A percentile compares a stretch with the other conserved stretches of the same genome.
Evolutionary conservation across 768 basidiomycete species (phyloP).

Genomic region (Pleurotus tuoliensis): DNA sequence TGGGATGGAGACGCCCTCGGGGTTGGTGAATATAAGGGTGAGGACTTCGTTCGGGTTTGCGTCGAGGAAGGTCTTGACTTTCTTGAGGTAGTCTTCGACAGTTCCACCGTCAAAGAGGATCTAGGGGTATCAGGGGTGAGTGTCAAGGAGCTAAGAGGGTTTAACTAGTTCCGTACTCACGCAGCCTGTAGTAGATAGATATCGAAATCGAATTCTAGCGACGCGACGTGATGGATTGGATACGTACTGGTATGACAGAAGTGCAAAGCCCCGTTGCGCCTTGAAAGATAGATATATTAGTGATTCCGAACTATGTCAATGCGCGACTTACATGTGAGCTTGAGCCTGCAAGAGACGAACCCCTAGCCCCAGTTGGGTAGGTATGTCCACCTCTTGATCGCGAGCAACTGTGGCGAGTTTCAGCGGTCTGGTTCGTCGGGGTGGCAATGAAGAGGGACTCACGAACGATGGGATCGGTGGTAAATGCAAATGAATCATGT

Average conservation of each 20-base stretch:
- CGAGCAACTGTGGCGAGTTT: constrained; percentile 19
- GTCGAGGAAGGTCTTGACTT: constrained; percentile 52
- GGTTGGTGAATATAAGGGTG: constrained; percentile 66
- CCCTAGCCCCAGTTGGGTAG: constrained; percentile 45
- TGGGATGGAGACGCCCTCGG: constrained; percentile 46
- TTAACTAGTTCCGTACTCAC: not conserved
- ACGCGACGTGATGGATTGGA: not conserved
- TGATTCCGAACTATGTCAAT: not conserved
- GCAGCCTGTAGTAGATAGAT: not conserved
- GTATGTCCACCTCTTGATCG: constrained; percentile 48
- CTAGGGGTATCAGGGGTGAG: constrained; percentile 15
- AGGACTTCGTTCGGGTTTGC: constrained; percentile 64
- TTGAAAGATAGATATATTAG: constrained; percentile 8
- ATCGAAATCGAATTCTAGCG: not conserved
- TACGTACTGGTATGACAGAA: constrained; percentile 66
- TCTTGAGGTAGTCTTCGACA: constrained; percentile 43
- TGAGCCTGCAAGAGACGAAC: constrained; percentile 62
- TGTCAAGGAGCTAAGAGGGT: not conserved
- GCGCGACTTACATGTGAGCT: constrained; percentile 35
- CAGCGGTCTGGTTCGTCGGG: too few species aligned
- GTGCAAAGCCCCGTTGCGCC: constrained; percentile 43
- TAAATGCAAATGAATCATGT: constrained; percentile 56
- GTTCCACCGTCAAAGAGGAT: constrained; percentile 52
- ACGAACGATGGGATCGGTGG: constrained; percentile 42
- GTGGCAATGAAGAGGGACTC: constrained; percentile 12